Evolutionary conservation across 2,329 filamentous ascomycete genomes (phyloP).

Genomic region (Fusarium avenaceum): DNA sequence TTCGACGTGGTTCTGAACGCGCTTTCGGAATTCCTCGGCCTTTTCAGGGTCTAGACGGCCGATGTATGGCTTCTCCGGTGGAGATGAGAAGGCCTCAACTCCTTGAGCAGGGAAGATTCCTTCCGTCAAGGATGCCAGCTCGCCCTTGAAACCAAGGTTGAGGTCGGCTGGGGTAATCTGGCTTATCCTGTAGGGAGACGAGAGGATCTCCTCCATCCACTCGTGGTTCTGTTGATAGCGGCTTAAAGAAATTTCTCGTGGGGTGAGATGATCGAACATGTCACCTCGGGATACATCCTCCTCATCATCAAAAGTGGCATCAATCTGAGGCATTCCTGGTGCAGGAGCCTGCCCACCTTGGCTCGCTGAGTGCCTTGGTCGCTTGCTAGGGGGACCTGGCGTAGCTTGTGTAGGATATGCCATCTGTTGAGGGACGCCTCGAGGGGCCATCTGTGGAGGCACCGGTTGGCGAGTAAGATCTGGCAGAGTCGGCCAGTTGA

Average conservation of each 20-base stretch:
- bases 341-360: slow-evolving; percentile 56
- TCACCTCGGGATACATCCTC: slow-evolving; percentile 91
- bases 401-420: slow-evolving; percentile 70
- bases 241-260: slow-evolving; percentile 86
- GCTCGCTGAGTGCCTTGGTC: slow-evolving; percentile 62
- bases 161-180: slow-evolving; percentile 91
- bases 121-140: slow-evolving; percentile 83
- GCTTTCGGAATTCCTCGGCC: slow-evolving; percentile 85
- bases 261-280: slow-evolving; percentile 89
- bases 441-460: slow-evolving; percentile 61
- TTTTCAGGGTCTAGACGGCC: slow-evolving; percentile 78
- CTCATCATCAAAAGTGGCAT: slow-evolving; percentile 79
- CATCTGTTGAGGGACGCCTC: slow-evolving; percentile 70
- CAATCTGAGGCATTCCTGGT: slow-evolving; percentile 57
- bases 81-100: slow-evolving; percentile 60
- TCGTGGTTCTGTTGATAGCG: slow-evolving; percentile 96
- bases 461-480: slow-evolving; percentile 65
- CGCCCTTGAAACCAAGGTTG: slow-evolving; percentile 85
- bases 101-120: slow-evolving; percentile 82
- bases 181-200: slow-evolving; percentile 86
- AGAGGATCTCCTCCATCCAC: slow-evolving; percentile 98
- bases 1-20: slow-evolving; percentile 78
- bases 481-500: slow-evolving; percentile 89
- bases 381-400: slow-evolving; percentile 68
- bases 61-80: slow-evolving; percentile 71